Evolutionary conservation across 768 basidiomycete species (phyloP).

Genomic region (Lactifluus hygrophoroides): DNA sequence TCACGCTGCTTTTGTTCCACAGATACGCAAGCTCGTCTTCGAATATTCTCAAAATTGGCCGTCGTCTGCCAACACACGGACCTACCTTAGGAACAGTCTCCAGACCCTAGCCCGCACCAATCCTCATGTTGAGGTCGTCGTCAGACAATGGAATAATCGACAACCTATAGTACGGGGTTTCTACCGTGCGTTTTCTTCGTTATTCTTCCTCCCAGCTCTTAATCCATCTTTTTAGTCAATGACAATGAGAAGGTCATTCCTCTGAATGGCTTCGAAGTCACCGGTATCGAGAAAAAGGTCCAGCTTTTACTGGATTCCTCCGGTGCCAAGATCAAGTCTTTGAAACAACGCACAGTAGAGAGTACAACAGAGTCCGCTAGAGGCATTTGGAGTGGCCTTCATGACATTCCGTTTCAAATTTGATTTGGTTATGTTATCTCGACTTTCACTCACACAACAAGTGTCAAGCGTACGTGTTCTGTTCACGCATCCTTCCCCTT

Average conservation of each 20-base stretch:
- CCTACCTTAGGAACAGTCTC: conserved; percentile 56
- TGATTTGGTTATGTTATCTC: conserved; percentile 22
- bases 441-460: not conserved
- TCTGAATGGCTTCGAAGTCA: conserved; percentile 66
- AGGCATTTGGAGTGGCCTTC: conserved; percentile 87
- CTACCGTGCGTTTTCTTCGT: conserved; percentile 46
- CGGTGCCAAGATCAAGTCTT: conserved; percentile 72
- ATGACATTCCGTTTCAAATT: conserved; percentile 58
- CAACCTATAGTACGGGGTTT: conserved; percentile 80
- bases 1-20: conserved; percentile 62
- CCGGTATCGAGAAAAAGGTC: conserved; percentile 68
- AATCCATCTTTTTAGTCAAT: conserved; percentile 47
- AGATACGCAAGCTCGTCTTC: conserved; percentile 79
- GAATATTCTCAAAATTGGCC: conserved; percentile 83
- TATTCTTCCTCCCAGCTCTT: not conserved
- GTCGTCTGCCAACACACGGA: conserved; percentile 63
- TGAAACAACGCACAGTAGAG: conserved; percentile 68
- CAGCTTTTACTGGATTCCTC: conserved; percentile 80
- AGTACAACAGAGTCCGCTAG: conserved; percentile 73
- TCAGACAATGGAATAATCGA: conserved; percentile 62
- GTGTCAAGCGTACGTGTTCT: conserved; percentile 5
- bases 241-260: conserved; percentile 83
- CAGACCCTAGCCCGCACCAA: conserved; percentile 58
- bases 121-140: conserved; percentile 80
- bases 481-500: not conserved